phyloP scores from a whole-genome alignment of 768 basidiomycete genomes.

The Russula brevipes region DNA sequence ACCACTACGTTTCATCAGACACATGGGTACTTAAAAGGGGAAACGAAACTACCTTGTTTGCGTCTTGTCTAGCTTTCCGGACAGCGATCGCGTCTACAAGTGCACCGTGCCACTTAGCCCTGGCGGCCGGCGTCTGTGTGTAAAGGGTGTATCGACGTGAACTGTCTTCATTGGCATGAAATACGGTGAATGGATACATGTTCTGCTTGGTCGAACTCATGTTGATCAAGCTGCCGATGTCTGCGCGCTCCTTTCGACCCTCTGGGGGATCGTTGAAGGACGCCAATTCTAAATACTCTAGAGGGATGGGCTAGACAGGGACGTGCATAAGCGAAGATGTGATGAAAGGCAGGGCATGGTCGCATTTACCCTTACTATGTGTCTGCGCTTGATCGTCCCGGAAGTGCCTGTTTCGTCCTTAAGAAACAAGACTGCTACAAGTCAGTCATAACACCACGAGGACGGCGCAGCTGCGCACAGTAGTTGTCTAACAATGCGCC shows the following conservation, averaged over 20 bases:
- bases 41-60: constrained; percentile 54
- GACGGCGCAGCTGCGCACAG: constrained; percentile 41
- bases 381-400: constrained; percentile 43
- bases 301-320: constrained; percentile 61
- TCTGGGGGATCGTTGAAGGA: constrained; percentile 58
- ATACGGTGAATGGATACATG: constrained; percentile 74
- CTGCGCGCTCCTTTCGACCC: constrained; percentile 54
- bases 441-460: constrained; percentile 4
- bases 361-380: constrained; percentile 60
- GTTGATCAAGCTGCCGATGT: constrained; percentile 53
- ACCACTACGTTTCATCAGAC: constrained; percentile 46
- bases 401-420: constrained; percentile 53
- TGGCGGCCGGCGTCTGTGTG: constrained; percentile 48
- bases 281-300: constrained; percentile 72
- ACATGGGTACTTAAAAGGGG: not conserved
- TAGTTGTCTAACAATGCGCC: constrained; percentile 73
- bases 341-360: not conserved
- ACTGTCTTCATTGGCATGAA: constrained; percentile 54
- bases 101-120: constrained; percentile 59
- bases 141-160: constrained; percentile 69
- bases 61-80: constrained; percentile 59
- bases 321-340: constrained; percentile 12
- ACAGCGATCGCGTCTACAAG: constrained; percentile 61
- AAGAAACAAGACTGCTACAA: constrained; percentile 52
- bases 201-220: constrained; percentile 48